Conservation (phyloP, 2,329 filamentous ascomycete genomes). For the Cladosporium sp. region DNA sequence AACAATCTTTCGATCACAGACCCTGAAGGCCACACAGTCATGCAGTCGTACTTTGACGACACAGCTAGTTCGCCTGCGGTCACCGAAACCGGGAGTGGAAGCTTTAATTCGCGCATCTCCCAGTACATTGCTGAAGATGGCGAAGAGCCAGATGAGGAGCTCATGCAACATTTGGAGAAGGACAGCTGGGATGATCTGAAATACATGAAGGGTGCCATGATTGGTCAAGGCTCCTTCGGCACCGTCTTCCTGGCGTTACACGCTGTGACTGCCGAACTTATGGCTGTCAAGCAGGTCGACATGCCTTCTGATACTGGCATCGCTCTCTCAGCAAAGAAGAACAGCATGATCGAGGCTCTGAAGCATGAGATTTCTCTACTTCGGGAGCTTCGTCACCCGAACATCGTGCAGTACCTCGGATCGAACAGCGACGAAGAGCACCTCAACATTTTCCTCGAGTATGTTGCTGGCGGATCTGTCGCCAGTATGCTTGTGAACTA, state of each 20-base stretch:
- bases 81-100: conserved; percentile 56
- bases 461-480: conserved; percentile 94
- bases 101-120: conserved; percentile 78
- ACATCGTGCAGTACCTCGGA: conserved; percentile 97
- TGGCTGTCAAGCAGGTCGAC: conserved; percentile 98
- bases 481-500: conserved; percentile 99
- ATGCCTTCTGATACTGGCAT: conserved; percentile 76
- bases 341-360: conserved; percentile 95
- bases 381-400: conserved; percentile 89
- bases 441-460: conserved; percentile 99
- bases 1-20: conserved; percentile 76
- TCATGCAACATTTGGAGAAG: conserved; percentile 85
- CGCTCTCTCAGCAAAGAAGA: conserved; percentile 86
- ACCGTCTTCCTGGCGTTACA: conserved; percentile 94
- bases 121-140: conserved; percentile 87
- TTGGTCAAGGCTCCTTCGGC: conserved; percentile 95
- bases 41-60: conserved; percentile 84
- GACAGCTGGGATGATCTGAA: conserved; percentile 96
- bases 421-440: conserved; percentile 88
- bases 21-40: conserved; percentile 66
- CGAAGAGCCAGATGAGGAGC: conserved; percentile 85
- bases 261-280: conserved; percentile 92
- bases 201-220: conserved; percentile 98
- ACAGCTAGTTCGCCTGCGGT: conserved; percentile 64
- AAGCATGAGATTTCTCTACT: conserved; percentile 95